Evolutionary conservation across 1,284 basidiomycete species (phyloP).

Genomic region (Ceratobasidium sp.): DNA sequence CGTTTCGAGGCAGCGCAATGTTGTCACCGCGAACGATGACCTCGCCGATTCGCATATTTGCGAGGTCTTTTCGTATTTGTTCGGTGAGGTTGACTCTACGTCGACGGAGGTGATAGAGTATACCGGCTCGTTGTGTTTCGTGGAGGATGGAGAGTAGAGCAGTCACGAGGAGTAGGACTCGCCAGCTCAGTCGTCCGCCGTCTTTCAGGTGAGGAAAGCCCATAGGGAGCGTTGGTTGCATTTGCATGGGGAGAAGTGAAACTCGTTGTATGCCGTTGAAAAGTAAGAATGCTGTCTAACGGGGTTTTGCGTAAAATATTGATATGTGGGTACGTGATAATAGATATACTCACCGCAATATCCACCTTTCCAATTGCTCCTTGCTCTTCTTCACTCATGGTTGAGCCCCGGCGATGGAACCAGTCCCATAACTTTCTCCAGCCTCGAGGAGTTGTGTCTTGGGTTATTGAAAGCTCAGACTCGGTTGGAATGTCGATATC

Average conservation of each 20-base stretch:
- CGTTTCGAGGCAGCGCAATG: constrained; percentile 27
- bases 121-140: constrained; percentile 47
- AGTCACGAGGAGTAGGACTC: constrained; percentile 44
- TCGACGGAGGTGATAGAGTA: constrained; percentile 39
- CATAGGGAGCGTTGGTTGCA: constrained; percentile 41
- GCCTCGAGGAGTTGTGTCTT: neutral
- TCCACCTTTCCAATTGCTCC: constrained; percentile 15
- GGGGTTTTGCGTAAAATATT: neutral
- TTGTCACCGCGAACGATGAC: constrained; percentile 45
- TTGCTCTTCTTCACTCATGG: constrained; percentile 32
- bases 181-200: constrained; percentile 44
- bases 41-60: constrained; percentile 43
- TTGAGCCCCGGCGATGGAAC: constrained; percentile 6
- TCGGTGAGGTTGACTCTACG: constrained; percentile 40
- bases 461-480: neutral
- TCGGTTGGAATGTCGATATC: neutral
- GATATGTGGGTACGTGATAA: neutral
- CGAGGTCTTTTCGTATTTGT: constrained; percentile 42
- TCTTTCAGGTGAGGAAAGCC: constrained; percentile 20
- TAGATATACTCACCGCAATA: neutral
- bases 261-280: constrained; percentile 48
- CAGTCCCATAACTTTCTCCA: constrained; percentile 18
- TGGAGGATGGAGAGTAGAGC: constrained; percentile 46
- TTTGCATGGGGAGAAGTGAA: constrained; percentile 47
- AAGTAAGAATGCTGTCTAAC: constrained; percentile 48